These are phyloP conservation scores for Platanthera guangdongensis DNA, from an alignment of 106 monocot species.

Conservation along the genomic window DNA sequence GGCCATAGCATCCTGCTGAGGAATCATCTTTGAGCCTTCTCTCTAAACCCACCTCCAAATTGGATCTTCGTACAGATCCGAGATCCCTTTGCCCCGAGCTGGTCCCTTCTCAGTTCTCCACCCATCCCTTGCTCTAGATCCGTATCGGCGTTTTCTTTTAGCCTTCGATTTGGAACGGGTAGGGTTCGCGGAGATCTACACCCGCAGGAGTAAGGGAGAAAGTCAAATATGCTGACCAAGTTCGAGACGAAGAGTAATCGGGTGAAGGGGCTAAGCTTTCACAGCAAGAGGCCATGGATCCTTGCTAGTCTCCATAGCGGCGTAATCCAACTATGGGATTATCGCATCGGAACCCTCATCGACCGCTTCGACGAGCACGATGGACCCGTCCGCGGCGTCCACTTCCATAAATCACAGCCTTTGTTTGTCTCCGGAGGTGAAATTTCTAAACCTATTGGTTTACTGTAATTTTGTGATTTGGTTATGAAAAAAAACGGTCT, in stretches of 20 bases:
- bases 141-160: background rate
- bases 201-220: background rate
- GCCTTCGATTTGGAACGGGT: background rate
- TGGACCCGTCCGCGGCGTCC: slow-evolving; percentile 54
- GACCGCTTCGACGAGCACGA: slow-evolving; percentile 76
- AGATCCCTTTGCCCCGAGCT: background rate
- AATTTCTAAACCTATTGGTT: background rate
- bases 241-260: slow-evolving; percentile 65
- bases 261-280: slow-evolving; percentile 65
- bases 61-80: background rate
- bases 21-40: background rate
- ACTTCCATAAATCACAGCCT: slow-evolving; percentile 54
- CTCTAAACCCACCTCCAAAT: background rate
- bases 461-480: slow-evolving; percentile 4
- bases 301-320: slow-evolving; percentile 58
- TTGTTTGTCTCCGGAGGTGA: slow-evolving; percentile 75
- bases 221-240: slow-evolving; percentile 44
- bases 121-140: background rate
- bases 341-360: slow-evolving; percentile 65
- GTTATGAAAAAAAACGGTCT: background rate
- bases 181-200: background rate
- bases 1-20: background rate
- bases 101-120: background rate
- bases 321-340: slow-evolving; percentile 68
- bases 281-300: slow-evolving; percentile 64